Conservation (phyloP, 2,329 filamentous ascomycete genomes). For the Penicillium sp. region DNA sequence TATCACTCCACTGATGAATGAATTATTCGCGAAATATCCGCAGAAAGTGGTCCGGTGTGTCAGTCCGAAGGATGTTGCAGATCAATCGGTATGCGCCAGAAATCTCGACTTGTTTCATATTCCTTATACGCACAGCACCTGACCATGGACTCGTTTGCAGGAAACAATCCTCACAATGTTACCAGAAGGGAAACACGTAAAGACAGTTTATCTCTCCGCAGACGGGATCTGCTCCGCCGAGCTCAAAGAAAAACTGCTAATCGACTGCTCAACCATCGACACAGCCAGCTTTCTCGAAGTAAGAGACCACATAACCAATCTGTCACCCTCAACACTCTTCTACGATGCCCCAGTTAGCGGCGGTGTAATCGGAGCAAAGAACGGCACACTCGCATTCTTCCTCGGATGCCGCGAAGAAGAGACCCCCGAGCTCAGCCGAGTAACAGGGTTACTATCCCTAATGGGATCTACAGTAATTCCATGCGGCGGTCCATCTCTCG, state of each 20-base stretch:
- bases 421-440: constrained; percentile 38
- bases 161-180: constrained; percentile 56
- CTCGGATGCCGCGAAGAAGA: constrained; percentile 40
- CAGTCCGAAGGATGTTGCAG: constrained; percentile 1
- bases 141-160: constrained; percentile 26
- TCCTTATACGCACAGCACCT: too few relatives aligned
- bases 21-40: constrained; percentile 2
- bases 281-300: constrained; percentile 52
- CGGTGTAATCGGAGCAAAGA: constrained; percentile 53
- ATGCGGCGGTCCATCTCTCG: constrained; percentile 57
- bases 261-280: constrained; percentile 60
- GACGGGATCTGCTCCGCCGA: constrained; percentile 45
- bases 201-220: constrained; percentile 50
- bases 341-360: constrained; percentile 57
- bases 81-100: background rate
- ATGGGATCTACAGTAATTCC: constrained; percentile 58
- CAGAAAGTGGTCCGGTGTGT: background rate
- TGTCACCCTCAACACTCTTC: constrained; percentile 47
- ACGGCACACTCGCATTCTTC: constrained; percentile 55
- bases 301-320: constrained; percentile 37
- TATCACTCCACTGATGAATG: background rate
- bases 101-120: background rate
- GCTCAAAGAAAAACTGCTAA: constrained; percentile 47
- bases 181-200: constrained; percentile 54
- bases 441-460: constrained; percentile 47